These are phyloP conservation scores for Lactarius tabidus DNA, from an alignment of 768 basidiomycete species.

Conservation along the genomic window DNA sequence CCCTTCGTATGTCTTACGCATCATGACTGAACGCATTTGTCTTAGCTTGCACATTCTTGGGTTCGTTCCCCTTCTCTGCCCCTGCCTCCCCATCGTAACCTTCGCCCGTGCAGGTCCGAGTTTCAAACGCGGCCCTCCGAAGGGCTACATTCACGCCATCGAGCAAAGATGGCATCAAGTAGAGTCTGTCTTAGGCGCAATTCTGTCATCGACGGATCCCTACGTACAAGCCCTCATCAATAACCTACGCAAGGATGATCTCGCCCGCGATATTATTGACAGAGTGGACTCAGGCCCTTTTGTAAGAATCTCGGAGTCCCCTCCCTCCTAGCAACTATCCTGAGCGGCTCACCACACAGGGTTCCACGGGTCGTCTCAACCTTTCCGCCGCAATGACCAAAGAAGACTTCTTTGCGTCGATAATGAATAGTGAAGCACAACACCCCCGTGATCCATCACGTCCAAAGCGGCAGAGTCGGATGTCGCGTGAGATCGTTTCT, in stretches of 20 bases:
- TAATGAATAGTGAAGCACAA: slow-evolving; percentile 52
- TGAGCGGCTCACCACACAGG: slow-evolving; percentile 38
- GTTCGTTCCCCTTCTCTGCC: slow-evolving; percentile 32
- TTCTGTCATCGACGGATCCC: slow-evolving; percentile 67
- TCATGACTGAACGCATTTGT: slow-evolving; percentile 25
- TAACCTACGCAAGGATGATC: slow-evolving; percentile 64
- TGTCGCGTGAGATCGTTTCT: slow-evolving; percentile 77
- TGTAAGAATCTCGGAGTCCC: slow-evolving; percentile 34
- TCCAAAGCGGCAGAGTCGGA: slow-evolving; percentile 66
- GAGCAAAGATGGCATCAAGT: slow-evolving; percentile 91
- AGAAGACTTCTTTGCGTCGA: slow-evolving; percentile 75
- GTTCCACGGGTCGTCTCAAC: slow-evolving; percentile 60
- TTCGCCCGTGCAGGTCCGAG: slow-evolving; percentile 53
- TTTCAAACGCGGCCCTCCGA: slow-evolving; percentile 80
- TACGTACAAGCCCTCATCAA: slow-evolving; percentile 58
- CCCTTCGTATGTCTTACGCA: slow-evolving; percentile 3
- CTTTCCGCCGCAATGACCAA: slow-evolving; percentile 63
- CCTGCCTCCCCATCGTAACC: slow-evolving; percentile 5
- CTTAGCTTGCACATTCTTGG: slow-evolving; percentile 64
- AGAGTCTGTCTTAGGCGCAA: slow-evolving; percentile 81
- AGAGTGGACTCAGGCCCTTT: slow-evolving; percentile 80
- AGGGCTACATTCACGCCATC: slow-evolving; percentile 91
- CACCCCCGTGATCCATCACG: slow-evolving; percentile 52
- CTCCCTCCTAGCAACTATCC: slow-evolving; percentile 1
- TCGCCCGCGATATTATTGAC: slow-evolving; percentile 71